These are phyloP conservation scores for Quercus robur DNA, from an alignment of 306 rosid species.

Conservation along the genomic window DNA sequence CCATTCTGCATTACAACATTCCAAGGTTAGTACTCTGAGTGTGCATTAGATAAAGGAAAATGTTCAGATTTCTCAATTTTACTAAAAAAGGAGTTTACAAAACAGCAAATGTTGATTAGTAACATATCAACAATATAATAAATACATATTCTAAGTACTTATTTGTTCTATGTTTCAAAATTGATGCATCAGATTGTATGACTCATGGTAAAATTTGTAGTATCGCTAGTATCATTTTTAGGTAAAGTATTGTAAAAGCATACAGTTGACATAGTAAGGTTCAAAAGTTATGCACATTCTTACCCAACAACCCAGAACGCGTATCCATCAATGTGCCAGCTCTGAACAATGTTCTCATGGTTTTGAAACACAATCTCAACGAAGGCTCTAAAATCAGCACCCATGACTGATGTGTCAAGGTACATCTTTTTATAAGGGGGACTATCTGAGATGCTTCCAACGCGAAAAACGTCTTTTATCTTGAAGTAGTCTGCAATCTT, in stretches of 20 bases:
- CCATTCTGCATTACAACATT: slow-evolving; percentile 61
- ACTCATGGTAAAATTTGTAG: too few species aligned
- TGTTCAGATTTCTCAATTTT: too few species aligned
- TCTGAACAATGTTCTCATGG: slow-evolving; percentile 64
- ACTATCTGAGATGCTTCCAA: slow-evolving; percentile 70
- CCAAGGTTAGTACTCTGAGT: neutral
- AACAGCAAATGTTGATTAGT: too few species aligned
- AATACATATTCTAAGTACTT: too few species aligned
- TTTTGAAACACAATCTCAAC: slow-evolving; percentile 82
- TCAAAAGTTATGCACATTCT: slow-evolving; percentile 4
- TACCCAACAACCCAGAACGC: slow-evolving; percentile 97
- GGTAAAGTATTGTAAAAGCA: neutral
- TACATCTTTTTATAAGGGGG: slow-evolving; percentile 54
- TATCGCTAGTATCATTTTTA: too few species aligned
- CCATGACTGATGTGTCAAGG: slow-evolving; percentile 85
- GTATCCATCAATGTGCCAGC: slow-evolving; percentile 88
- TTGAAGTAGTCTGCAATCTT: slow-evolving; percentile 89
- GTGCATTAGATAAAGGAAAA: too few species aligned
- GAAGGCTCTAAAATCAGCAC: slow-evolving; percentile 76
- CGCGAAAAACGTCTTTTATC: slow-evolving; percentile 60
- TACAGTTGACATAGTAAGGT: neutral
- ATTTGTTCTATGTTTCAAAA: too few species aligned
- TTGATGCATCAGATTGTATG: neutral
- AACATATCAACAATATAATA: too few species aligned
- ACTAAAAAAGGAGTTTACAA: too few species aligned